phyloP scores from a whole-genome alignment of 129 eudicot species.

The Dittrichia graveolens region DNA sequence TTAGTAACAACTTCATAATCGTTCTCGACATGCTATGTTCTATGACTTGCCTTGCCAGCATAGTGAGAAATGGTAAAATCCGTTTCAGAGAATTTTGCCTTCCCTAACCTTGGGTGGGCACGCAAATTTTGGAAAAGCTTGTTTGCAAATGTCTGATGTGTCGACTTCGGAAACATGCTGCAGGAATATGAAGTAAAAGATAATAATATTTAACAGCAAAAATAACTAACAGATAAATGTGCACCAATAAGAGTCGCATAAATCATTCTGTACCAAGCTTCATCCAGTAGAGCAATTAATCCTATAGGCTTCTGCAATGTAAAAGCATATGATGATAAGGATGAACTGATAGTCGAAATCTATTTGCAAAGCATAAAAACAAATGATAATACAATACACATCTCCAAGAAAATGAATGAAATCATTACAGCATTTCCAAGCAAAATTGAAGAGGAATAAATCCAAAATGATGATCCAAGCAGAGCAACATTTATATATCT shows the following conservation, averaged over 20 bases:
- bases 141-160: conserved; percentile 94
- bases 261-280: conserved; percentile 80
- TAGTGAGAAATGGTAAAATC: conserved; percentile 92
- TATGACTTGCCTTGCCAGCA: conserved; percentile 88
- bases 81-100: conserved; percentile 84
- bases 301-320: conserved; percentile 94
- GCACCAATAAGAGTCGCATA: conserved; percentile 29
- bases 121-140: conserved; percentile 87
- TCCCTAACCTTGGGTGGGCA: conserved; percentile 80
- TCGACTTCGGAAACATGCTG: conserved; percentile 99
- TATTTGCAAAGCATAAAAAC: neutral
- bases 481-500: conserved; percentile 3
- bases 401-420: neutral
- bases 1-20: conserved; percentile 12
- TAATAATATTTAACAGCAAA: conserved; percentile 23
- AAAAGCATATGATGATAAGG: conserved; percentile 31
- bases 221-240: conserved; percentile 25
- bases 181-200: conserved; percentile 37
- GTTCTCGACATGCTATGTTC: neutral
- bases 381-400: neutral
- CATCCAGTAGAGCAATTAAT: conserved; percentile 87
- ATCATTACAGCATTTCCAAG: neutral
- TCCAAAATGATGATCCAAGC: conserved; percentile 2
- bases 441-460: neutral
- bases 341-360: conserved; percentile 21